Evolutionary conservation across 169 alveolate species (phyloP), one percentile per base, ranked within the genome.

Genomic region (Cryptosporidium parvum): DNA sequence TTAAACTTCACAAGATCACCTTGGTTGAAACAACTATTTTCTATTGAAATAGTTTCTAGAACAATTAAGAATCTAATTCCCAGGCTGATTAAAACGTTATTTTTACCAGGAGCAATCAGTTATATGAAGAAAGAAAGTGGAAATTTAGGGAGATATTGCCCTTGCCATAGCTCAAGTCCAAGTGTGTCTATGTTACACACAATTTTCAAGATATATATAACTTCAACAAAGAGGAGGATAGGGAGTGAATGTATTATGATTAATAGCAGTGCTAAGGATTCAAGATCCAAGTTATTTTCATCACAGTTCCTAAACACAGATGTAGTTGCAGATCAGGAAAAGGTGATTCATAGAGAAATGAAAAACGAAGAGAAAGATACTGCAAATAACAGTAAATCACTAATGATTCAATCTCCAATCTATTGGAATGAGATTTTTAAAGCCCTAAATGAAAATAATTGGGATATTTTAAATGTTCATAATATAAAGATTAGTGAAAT

Each of bases 91-190:
- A 80, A 80, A 62, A 62, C 89, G 10, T 23, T 80, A 29, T 61
- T 37, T 62, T 80, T 80, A 29, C 75, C 89, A n/a, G 75, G 89
- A 26, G 89, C 80, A 9, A 42, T 80, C 12, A 21, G 80, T 14
- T 42, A 37, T 61, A 42, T 80, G 29, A 80, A 80, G 31, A 53
- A 65, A 62, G 89, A 80, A 48, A 61, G 48, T 23, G 89, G 89
- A 2, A 80, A 80, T 65, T 80, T 44, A 31, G 89, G 89, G 16
- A 80, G 70, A 80, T 80, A 80, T 62, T 80, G 89, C 44, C 89
- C 75, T 16, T 80, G 89, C 26, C 89, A 80, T 26, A 42, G 42
- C 5, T 62, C 75, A 10, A 80, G 89, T 44, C 80, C 89, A 62
- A 59, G 75, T 42, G 21, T 80, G 51, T 23, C 68, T 10, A 80